Base-by-base conservation (phyloP, 2,329 filamentous ascomycete species). In the Daldinia sp. region DNA sequence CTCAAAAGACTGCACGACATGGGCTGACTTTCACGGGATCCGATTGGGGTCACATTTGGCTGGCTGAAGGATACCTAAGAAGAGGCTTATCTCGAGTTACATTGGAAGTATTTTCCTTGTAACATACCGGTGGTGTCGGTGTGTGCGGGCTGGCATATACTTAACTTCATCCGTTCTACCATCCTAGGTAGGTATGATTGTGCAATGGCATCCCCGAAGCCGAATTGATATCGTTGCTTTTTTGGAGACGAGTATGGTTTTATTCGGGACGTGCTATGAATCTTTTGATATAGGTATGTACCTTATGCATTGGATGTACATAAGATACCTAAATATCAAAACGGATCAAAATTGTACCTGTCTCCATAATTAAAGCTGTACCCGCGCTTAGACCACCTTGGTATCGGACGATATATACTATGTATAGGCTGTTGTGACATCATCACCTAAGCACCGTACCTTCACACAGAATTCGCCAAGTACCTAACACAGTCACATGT, bases 1-100 rank as follows among this genome's bases (percentile, higher is more conserved):
- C 67, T 72, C 67, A 70, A 64, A 63, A 68, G 39, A 56, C 35
- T 67, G 60, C 65, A 69, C 63, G 63, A 71, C 69, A 71, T 71
- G 69, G 63, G 63, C 69, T 65, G 66, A 64, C 66, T 60, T 64
- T 65, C 66, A 60, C 63, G 57, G 59, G 57, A 69, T 71, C 57
- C 58, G 69, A 71, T 71, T 71, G 63, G 66, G 56, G 63, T 69
- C 63, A 28, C 66, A 62, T 65, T 56, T 30, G n/a, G 53, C 7
- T 42, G 18, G 57, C 26, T 60, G 56, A 54, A 56, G 20, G 41
- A 50, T 48, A 69, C 28, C n/a, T 51, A 28, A 28, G 23, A 20
- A 41, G 57, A 67, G 63, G 69, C 66, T 69, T 71, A 71, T 69
- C 68, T 68, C 63, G 42, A 66, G 66, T 71, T 62, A 44, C 63